These are phyloP conservation scores for Agrostemma githago DNA, from an alignment of 148 eudicot genomes.

Conservation along the genomic window DNA sequence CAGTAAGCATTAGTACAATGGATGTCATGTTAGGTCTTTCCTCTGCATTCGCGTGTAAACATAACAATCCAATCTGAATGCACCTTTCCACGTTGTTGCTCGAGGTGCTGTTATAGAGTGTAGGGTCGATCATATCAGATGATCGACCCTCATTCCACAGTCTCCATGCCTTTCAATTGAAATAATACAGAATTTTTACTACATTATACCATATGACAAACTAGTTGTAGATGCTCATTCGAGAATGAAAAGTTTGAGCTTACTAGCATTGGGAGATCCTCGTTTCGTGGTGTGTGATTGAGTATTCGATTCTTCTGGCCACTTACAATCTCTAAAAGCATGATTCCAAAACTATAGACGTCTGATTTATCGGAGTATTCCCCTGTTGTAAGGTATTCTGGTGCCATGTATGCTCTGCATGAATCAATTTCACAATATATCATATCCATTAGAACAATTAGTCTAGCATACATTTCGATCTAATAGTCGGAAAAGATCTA, in stretches of 20 bases:
- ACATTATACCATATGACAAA: neutral
- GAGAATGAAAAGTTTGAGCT: neutral
- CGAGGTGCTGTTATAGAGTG: neutral
- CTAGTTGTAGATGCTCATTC: neutral
- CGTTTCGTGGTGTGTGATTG: neutral
- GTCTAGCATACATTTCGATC: no score
- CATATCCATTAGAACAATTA: no score
- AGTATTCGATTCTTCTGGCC: slow-evolving; percentile 14
- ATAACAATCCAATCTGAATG: slow-evolving; percentile 24
- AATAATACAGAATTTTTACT: neutral
- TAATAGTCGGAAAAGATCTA: no score
- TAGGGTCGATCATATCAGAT: slow-evolving; percentile 13
- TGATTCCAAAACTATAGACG: slow-evolving; percentile 43
- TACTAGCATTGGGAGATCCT: slow-evolving; percentile 10
- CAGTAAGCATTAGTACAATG: slow-evolving; percentile 24
- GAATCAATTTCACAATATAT: no score
- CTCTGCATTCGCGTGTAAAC: slow-evolving; percentile 18
- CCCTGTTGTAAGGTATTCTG: slow-evolving; percentile 28
- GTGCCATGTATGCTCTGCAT: slow-evolving; percentile 27
- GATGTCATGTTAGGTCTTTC: slow-evolving; percentile 19
- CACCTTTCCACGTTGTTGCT: slow-evolving; percentile 7
- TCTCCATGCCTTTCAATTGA: slow-evolving; percentile 15
- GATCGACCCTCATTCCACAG: slow-evolving; percentile 20
- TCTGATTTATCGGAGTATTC: slow-evolving; percentile 41
- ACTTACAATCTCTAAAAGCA: slow-evolving; percentile 21